phyloP scores from a whole-genome alignment of 2,329 filamentous ascomycete species.

The Elsinoe batatas region DNA sequence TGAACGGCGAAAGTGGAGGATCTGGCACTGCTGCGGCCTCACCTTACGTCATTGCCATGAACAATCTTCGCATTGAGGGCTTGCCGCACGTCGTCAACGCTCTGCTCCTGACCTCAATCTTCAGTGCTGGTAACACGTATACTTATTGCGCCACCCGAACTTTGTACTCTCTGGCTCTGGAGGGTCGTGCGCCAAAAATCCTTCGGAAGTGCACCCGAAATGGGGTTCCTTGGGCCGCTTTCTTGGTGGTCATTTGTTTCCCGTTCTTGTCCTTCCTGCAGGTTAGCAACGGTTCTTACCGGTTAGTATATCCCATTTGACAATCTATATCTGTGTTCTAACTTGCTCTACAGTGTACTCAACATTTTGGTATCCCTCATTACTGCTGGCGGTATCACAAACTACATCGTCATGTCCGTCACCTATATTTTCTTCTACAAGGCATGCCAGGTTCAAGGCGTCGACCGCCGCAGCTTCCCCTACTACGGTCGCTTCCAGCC shows the following conservation, averaged over 20 bases:
- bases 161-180: slow-evolving; percentile 44
- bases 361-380: slow-evolving; percentile 41
- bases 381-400: slow-evolving; percentile 49
- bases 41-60: slow-evolving; percentile 34
- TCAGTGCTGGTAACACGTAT: slow-evolving; percentile 48
- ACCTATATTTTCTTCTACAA: slow-evolving; percentile 52
- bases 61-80: slow-evolving; percentile 34
- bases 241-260: slow-evolving; percentile 34
- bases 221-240: slow-evolving; percentile 50
- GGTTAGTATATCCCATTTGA: neutral
- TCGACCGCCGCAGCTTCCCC: slow-evolving; percentile 45
- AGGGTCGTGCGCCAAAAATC: slow-evolving; percentile 42
- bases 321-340: neutral
- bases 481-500: slow-evolving; percentile 49
- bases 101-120: slow-evolving; percentile 42
- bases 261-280: slow-evolving; percentile 23
- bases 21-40: slow-evolving; percentile 22
- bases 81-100: slow-evolving; percentile 33
- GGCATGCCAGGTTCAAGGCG: slow-evolving; percentile 41
- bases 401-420: slow-evolving; percentile 51
- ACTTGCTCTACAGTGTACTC: slow-evolving; percentile 14
- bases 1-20: slow-evolving; percentile 17
- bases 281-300: slow-evolving; percentile 18
- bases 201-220: slow-evolving; percentile 48
- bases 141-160: slow-evolving; percentile 45